Evolutionary conservation across 1,284 basidiomycete species (phyloP).

Genomic region (Austroboletus sp.): DNA sequence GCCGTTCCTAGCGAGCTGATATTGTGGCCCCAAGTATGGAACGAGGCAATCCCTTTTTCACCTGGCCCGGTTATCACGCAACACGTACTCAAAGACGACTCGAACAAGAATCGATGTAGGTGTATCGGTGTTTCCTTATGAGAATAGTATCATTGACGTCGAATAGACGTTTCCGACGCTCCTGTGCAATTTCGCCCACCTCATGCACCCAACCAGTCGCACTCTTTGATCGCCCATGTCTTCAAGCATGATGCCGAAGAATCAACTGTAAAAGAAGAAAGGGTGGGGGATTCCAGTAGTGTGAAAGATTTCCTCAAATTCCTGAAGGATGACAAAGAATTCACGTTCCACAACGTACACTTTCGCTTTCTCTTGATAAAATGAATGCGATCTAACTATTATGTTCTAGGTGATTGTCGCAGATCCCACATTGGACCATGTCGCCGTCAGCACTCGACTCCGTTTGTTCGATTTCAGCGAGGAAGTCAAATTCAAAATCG

Average conservation of each 20-base stretch:
- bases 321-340: not conserved
- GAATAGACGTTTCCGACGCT: slow-evolving; percentile 1
- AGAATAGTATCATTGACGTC: not conserved
- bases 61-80: not conserved
- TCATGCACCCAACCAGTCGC: not conserved
- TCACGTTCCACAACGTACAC: slow-evolving; percentile 11
- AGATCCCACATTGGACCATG: slow-evolving; percentile 13
- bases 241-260: not conserved
- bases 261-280: not conserved
- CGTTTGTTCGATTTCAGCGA: slow-evolving; percentile 1
- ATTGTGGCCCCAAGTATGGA: slow-evolving; percentile 13
- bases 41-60: not conserved
- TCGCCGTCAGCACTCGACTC: slow-evolving; percentile 7
- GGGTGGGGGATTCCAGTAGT: not conserved
- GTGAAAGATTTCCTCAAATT: slow-evolving; percentile 5
- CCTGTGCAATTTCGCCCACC: slow-evolving; percentile 10
- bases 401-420: slow-evolving; percentile 8
- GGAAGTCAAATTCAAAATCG: slow-evolving; percentile 1
- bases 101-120: slow-evolving; percentile 6
- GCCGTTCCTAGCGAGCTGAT: slow-evolving; percentile 11
- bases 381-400: not conserved
- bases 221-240: slow-evolving; percentile 12
- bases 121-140: not conserved
- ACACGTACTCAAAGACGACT: not conserved
- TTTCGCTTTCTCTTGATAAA: not conserved